Evolutionary conservation across 495 filamentous ascomycete species (phyloP).

Genomic region (Talaromyces liani): DNA sequence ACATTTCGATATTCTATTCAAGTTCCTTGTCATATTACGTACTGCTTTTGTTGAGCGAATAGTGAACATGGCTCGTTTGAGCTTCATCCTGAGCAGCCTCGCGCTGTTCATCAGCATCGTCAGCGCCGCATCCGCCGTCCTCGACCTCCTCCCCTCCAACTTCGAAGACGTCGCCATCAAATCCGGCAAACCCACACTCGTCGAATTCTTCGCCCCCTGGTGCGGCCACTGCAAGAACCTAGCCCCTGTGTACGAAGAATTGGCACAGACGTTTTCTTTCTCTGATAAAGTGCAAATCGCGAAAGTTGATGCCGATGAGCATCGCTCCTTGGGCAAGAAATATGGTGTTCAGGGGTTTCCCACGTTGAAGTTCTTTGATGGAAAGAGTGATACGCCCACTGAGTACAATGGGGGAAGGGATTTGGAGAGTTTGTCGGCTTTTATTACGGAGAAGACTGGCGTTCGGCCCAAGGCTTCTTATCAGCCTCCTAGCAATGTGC

Average conservation of each 20-base stretch:
- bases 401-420: constrained; percentile 86
- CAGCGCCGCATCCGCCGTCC: constrained; percentile 47
- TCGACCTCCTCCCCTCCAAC: constrained; percentile 81
- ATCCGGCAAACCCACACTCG: constrained; percentile 89
- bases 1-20: not conserved
- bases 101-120: constrained; percentile 34
- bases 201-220: constrained; percentile 99
- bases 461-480: constrained; percentile 65
- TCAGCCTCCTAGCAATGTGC: constrained; percentile 63
- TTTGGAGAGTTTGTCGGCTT: constrained; percentile 72
- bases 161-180: constrained; percentile 85
- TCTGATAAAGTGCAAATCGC: constrained; percentile 82
- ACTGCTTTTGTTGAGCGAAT: not conserved
- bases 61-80: constrained; percentile 40
- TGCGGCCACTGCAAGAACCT: constrained; percentile 99
- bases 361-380: constrained; percentile 96
- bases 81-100: constrained; percentile 35
- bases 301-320: constrained; percentile 91
- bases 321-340: constrained; percentile 72
- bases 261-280: constrained; percentile 64
- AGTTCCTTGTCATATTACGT: not conserved
- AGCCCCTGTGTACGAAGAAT: constrained; percentile 89
- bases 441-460: constrained; percentile 85
- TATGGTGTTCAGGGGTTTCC: constrained; percentile 94
- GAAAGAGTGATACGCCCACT: constrained; percentile 79